Conservation (phyloP, 768 basidiomycete genomes). For the Macrolepiota dolichaula region DNA sequence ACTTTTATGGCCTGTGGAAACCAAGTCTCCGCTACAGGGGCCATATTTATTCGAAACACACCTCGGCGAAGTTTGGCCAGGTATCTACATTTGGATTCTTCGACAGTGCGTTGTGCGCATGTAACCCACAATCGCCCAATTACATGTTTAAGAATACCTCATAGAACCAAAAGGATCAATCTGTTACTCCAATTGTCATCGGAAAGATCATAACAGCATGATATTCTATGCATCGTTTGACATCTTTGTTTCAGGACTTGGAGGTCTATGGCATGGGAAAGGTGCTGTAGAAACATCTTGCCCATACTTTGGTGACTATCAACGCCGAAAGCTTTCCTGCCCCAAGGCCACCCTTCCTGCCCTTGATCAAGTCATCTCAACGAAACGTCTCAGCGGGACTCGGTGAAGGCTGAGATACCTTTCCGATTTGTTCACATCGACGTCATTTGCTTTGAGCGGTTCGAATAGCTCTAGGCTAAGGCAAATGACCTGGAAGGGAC, state of each 20-base stretch:
- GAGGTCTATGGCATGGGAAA: constrained; percentile 1
- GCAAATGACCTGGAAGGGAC: neutral
- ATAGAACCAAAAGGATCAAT: constrained; percentile 3
- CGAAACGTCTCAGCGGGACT: neutral
- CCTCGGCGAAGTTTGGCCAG: constrained; percentile 1
- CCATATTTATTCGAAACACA: neutral
- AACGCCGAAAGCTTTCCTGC: neutral
- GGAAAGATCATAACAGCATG: neutral
- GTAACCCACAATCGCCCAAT: constrained; percentile 2
- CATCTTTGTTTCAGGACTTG: constrained; percentile 2
- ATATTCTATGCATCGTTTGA: neutral
- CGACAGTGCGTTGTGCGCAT: constrained; percentile 6
- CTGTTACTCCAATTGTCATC: constrained; percentile 7
- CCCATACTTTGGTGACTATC: neutral
- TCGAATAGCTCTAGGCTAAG: neutral
- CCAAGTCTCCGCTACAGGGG: neutral
- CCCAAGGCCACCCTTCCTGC: neutral
- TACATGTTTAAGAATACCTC: neutral
- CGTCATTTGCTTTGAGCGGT: neutral
- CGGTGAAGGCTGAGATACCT: neutral
- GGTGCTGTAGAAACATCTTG: neutral
- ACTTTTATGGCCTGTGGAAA: neutral
- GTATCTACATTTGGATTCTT: constrained; percentile 2
- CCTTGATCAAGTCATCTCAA: constrained; percentile 1
- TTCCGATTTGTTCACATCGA: neutral